These are phyloP conservation scores for Ceratocystis smalleyi DNA, from an alignment of 2,329 filamentous ascomycete species.

Conservation along the genomic window DNA sequence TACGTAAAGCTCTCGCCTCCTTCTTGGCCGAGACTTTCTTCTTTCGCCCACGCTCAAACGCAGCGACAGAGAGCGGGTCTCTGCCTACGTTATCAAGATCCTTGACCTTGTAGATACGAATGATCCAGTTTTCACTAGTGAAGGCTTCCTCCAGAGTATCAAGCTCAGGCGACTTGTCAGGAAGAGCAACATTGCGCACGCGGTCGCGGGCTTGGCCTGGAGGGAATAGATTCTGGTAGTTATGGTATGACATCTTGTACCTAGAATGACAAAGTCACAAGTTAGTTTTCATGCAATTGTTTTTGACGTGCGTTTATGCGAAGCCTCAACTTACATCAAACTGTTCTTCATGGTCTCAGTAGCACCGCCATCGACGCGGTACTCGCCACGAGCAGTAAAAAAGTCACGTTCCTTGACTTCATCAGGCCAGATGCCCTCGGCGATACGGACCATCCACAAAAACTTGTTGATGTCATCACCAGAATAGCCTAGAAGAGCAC, in stretches of 20 bases:
- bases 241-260: constrained; percentile 99
- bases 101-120: constrained; percentile 99
- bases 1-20: constrained; percentile 51
- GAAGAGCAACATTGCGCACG: constrained; percentile 66
- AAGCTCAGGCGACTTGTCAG: constrained; percentile 70
- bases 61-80: constrained; percentile 55
- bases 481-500: constrained; percentile 88
- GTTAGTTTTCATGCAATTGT: constrained; percentile 15
- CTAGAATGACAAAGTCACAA: constrained; percentile 30
- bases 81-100: constrained; percentile 91
- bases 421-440: constrained; percentile 98
- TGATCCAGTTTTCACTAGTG: constrained; percentile 99
- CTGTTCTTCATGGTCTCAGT: constrained; percentile 98
- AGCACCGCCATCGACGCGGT: constrained; percentile 81
- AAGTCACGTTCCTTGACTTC: constrained; percentile 95
- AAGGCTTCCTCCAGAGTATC: constrained; percentile 91
- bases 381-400: constrained; percentile 87
- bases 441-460: constrained; percentile 98
- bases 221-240: constrained; percentile 84
- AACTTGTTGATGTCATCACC: constrained; percentile 99
- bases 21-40: constrained; percentile 63
- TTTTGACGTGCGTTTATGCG: neutral
- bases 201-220: constrained; percentile 79
- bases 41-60: constrained; percentile 67
- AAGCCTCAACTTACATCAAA: constrained; percentile 61